phyloP scores from a whole-genome alignment of 495 filamentous ascomycete genomes.

The Xylaria grammica region DNA sequence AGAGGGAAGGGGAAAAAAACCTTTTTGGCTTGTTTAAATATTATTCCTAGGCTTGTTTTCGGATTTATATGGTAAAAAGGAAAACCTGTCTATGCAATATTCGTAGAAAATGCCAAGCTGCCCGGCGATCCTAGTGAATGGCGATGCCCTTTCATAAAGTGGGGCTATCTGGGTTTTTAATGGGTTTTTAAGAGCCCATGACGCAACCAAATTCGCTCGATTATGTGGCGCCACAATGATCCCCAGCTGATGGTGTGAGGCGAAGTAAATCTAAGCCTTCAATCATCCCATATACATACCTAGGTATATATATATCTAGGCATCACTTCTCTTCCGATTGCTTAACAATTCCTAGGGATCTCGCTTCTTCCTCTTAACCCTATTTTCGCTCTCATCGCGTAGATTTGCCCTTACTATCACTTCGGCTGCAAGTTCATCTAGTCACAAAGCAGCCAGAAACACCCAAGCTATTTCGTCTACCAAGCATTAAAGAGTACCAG shows the following conservation, averaged over 20 bases:
- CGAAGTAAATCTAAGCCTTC: slow-evolving; percentile 13
- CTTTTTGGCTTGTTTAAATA: no score
- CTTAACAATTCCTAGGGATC: not conserved
- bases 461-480: not conserved
- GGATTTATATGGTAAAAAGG: no score
- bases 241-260: not conserved
- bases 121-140: slow-evolving; percentile 3
- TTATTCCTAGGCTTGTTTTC: no score
- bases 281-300: not conserved
- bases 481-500: not conserved
- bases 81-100: no score
- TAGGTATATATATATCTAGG: not conserved
- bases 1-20: no score
- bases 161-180: not conserved
- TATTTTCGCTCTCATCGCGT: not conserved
- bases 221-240: slow-evolving; percentile 2
- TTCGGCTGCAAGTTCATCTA: not conserved
- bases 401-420: not conserved
- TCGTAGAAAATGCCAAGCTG: slow-evolving; percentile 5
- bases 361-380: not conserved
- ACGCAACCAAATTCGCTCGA: slow-evolving; percentile 5
- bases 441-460: not conserved
- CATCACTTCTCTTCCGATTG: not conserved
- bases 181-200: slow-evolving; percentile 2
- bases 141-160: not conserved